Conservation (phyloP, 257 asterid species). For the Solanum arcanum region DNA sequence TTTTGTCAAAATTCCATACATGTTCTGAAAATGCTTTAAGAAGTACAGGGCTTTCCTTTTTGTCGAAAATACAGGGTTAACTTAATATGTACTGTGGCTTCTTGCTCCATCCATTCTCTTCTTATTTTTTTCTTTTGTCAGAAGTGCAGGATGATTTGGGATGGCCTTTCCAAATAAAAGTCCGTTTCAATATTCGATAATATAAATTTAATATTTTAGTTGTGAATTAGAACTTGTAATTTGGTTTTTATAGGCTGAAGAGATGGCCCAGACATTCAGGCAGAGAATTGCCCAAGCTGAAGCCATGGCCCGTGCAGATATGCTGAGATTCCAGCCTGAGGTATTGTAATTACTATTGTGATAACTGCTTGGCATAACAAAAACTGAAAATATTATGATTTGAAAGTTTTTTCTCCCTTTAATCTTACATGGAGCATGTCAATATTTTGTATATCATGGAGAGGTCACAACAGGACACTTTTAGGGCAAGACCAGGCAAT, state of each 20-base stretch:
- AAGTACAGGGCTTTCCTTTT: not conserved
- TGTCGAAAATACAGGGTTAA: not conserved
- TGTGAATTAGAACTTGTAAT: not conserved
- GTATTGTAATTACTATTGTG: slow-evolving; percentile 15
- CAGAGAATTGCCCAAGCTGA: slow-evolving; percentile 99
- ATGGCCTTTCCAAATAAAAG: not conserved
- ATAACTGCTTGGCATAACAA: not conserved
- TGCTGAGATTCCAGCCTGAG: slow-evolving; percentile 97
- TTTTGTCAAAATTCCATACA: not conserved
- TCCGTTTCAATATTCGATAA: not conserved
- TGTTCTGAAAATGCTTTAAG: not conserved
- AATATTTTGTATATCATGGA: not conserved
- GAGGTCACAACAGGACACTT: not conserved
- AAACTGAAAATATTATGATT: not conserved
- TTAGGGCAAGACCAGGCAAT: not conserved
- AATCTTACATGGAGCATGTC: not conserved
- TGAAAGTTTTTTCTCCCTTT: not conserved
- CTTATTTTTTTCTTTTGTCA: not conserved
- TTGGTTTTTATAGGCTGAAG: slow-evolving; percentile 64
- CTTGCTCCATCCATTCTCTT: not conserved
- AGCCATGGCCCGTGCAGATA: slow-evolving; percentile 99
- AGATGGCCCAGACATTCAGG: slow-evolving; percentile 99
- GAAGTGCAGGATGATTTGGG: not conserved
- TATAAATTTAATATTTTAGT: not conserved
- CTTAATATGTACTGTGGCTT: not conserved